A percentile compares a stretch with the other conserved stretches of the same genome.
Evolutionary conservation across 768 basidiomycete species (phyloP).

Genomic region (Kondoa subrosea): DNA sequence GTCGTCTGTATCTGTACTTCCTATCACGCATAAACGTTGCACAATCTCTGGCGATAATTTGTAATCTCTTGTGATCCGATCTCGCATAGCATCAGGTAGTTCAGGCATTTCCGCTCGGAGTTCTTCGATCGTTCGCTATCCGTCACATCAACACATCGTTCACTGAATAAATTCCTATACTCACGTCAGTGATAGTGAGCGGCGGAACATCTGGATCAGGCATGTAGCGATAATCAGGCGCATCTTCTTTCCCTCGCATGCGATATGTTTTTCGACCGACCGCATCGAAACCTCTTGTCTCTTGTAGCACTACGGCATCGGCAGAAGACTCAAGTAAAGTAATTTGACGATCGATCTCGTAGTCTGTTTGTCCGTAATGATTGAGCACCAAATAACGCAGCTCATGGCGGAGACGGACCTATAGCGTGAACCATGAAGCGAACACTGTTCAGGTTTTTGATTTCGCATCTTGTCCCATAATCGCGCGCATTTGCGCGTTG

Average conservation of each 20-base stretch:
- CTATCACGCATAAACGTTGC: conserved; percentile 46
- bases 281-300: conserved; percentile 83
- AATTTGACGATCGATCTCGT: conserved; percentile 67
- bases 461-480: conserved; percentile 66
- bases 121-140: conserved; percentile 47
- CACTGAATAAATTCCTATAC: conserved; percentile 5
- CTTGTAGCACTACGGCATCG: conserved; percentile 46
- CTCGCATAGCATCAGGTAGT: conserved; percentile 49
- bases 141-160: background rate
- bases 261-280: conserved; percentile 60
- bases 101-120: conserved; percentile 50
- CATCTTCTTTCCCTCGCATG: conserved; percentile 76
- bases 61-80: conserved; percentile 40
- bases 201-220: conserved; percentile 85
- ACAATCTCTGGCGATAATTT: conserved; percentile 53
- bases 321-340: conserved; percentile 40
- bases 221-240: conserved; percentile 92
- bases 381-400: background rate
- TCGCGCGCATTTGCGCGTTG: conserved; percentile 43
- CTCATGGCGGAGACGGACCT: conserved; percentile 37
- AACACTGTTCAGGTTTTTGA: conserved; percentile 91
- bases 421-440: conserved; percentile 71
- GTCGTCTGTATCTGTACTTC: conserved; percentile 42
- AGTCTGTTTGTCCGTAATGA: conserved; percentile 37
- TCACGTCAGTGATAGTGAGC: conserved; percentile 35